Base-by-base conservation (phyloP, 805 yeast genomes). In the Candida andamanensis region DNA sequence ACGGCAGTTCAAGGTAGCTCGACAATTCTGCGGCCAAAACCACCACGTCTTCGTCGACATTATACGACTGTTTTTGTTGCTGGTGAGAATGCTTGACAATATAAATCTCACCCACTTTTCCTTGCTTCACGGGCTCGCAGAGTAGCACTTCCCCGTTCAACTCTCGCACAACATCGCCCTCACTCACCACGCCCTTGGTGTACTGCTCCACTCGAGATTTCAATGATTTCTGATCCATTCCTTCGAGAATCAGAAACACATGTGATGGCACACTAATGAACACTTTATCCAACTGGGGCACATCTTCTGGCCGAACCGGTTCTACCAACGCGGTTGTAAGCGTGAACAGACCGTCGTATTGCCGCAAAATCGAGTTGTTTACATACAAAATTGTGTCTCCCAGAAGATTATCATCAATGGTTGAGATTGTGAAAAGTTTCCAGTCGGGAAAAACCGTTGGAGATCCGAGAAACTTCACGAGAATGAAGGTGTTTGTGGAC, bases 101-200 rank as follows among this genome's bases (percentile, higher is more conserved):
- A 2, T 78, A 69, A 2, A 85, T 56, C n/a, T 60, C 60, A 14
- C 58, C 52, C 1, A 81, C 45, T 5, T 51, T 42, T 1, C 95
- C 95, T 49, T 84, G 94, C 25, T 71, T 74, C 2, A 75, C 67
- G 0, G 95, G 95, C 44, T 84, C 94, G 50, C 86, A 75, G 15
- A 78, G 67, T 3, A 72, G 44, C 3, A 85, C 68, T 5, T 47
- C 46, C 14, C 82, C 82, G 40, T 69, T 67, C 13, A 75, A 45
- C 4, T 50, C 52, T 13, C 72, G 53, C 2, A 72, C 54, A 6
- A 44, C 30, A 38, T 70, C 75, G 15, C 69, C 72, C 28, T 63
- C 69, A 18, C 64, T 55, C 15, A 60, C 55, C 10, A 63, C 50
- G 2, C 46, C 63, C 2, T 26, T 27, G 19, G 55, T 42, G 32